Conservation (phyloP, 1,284 basidiomycete genomes). For the Schizophyllum amplum region DNA sequence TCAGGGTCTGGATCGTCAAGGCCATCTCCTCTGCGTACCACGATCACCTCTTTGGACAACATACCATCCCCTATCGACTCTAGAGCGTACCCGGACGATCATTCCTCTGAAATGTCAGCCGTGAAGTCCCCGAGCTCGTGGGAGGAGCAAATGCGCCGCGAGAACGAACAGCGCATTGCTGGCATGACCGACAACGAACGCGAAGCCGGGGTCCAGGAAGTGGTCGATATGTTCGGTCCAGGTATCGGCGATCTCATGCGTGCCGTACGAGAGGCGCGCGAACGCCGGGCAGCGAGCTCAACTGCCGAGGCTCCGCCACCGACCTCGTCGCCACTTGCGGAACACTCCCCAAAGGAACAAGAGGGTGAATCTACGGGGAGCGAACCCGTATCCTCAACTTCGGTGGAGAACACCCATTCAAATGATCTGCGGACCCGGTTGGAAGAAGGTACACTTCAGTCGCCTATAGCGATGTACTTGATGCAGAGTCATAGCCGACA, state of each 20-base stretch:
- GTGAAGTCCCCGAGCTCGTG: constrained; percentile 15
- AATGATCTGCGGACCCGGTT: not conserved
- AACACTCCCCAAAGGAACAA: too few relatives aligned
- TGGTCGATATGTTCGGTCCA: constrained; percentile 60
- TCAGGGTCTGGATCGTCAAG: not conserved
- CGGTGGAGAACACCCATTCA: not conserved
- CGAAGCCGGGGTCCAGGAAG: constrained; percentile 49
- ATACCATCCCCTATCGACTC: constrained; percentile 16
- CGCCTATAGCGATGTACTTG: not conserved
- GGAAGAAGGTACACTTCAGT: not conserved
- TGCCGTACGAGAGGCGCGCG: constrained; percentile 37
- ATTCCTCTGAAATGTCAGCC: not conserved
- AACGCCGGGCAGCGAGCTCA: constrained; percentile 10
- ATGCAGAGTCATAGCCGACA: not conserved
- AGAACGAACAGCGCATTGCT: constrained; percentile 47
- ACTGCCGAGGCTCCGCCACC: constrained; percentile 1
- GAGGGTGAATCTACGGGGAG: too few relatives aligned
- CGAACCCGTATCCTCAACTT: too few relatives aligned
- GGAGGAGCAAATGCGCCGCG: constrained; percentile 38
- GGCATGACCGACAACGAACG: constrained; percentile 53
- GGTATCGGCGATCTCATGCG: constrained; percentile 52
- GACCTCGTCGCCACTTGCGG: too few relatives aligned
- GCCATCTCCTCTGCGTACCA: not conserved
- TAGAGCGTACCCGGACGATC: not conserved
- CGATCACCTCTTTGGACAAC: constrained; percentile 1